Evolutionary conservation across 805 yeast genomes (phyloP).

Genomic region (Barnettozyma botsteinii): DNA sequence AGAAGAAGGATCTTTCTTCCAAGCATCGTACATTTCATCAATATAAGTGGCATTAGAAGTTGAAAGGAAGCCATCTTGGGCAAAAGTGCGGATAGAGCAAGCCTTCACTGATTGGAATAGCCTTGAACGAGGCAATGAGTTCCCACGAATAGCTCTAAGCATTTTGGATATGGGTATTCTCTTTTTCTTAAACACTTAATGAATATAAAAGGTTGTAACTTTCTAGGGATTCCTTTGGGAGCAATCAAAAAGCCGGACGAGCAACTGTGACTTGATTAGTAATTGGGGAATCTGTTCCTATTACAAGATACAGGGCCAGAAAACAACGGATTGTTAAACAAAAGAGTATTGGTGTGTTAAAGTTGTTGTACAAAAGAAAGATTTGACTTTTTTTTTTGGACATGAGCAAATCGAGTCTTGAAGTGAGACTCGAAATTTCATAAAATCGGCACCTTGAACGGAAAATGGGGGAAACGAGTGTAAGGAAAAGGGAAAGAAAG

Average conservation of each 20-base stretch:
- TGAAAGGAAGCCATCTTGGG: slow-evolving; percentile 68
- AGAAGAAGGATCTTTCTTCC: slow-evolving; percentile 83
- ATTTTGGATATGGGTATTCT: slow-evolving; percentile 8
- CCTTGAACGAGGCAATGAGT: slow-evolving; percentile 22
- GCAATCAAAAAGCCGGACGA: no score
- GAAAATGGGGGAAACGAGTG: background rate
- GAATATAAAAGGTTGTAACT: no score
- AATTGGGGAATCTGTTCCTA: no score
- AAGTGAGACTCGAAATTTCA: no score
- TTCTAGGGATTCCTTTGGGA: slow-evolving; percentile 24
- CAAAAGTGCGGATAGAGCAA: slow-evolving; percentile 8
- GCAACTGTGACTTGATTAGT: no score
- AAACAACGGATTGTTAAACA: no score
- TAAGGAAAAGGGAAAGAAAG: no score
- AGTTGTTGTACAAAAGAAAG: no score
- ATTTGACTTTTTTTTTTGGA: no score
- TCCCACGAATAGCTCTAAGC: slow-evolving; percentile 24
- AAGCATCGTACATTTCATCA: slow-evolving; percentile 96
- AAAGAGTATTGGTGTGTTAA: no score
- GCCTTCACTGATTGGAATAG: slow-evolving; percentile 11
- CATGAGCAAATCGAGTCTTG: no score
- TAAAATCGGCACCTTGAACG: slow-evolving; percentile 1
- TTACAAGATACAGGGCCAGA: no score
- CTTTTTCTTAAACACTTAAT: background rate
- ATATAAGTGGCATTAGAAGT: slow-evolving; percentile 85